Evolutionary conservation across 768 basidiomycete genomes (phyloP), one percentile per base, ranked within the genome.

Genomic region (Megacollybia marginata): DNA sequence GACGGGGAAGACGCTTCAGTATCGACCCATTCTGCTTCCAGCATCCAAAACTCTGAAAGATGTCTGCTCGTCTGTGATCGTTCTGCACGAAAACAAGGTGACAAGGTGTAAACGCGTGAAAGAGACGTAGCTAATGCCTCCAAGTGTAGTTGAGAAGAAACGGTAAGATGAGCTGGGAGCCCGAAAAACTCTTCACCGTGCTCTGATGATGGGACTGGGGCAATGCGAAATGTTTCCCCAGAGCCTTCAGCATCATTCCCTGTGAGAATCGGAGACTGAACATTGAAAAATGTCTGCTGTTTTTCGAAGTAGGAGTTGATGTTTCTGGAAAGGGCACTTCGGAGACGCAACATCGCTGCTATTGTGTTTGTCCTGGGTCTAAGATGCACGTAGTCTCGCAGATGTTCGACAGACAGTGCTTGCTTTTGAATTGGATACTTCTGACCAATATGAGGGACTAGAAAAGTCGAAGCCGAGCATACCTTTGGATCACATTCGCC

Each of bases 31-130:
- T 99, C 96, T 0, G 90, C 94, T 68, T 99, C 96, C 48, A 97
- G 80, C 96, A 99, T 99, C 88, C 92, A 97, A 65, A 99, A 99
- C 65, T 99, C 96, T 46, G 91, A 83, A 11, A 99, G 78, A 62
- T 99, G 96, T n/a, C 95, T 75, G 32, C 80, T 79, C 2, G 95
- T 97, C 56, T 85, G 76, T 2, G 85, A 88, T 5, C 81, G 81
- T 62, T 99, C 96, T 18, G 96, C 95, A 13, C 96, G 86, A 68
- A 99, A 99, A 55, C 88, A 87, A 0, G 96, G 94, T 0, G 89
- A 85, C 19, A 99, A 78, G 1, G 94, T 94, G 70, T 93, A 99
- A 1, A 90, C 88, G 16, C 94, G 81, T 0, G 85, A 78, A 15
- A 94, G 66, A 0, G 90, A 78, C 7, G 80, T 75, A 9, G 89